Conservation (phyloP, 1,284 basidiomycete genomes). For the Leucoagaricus sp. region DNA sequence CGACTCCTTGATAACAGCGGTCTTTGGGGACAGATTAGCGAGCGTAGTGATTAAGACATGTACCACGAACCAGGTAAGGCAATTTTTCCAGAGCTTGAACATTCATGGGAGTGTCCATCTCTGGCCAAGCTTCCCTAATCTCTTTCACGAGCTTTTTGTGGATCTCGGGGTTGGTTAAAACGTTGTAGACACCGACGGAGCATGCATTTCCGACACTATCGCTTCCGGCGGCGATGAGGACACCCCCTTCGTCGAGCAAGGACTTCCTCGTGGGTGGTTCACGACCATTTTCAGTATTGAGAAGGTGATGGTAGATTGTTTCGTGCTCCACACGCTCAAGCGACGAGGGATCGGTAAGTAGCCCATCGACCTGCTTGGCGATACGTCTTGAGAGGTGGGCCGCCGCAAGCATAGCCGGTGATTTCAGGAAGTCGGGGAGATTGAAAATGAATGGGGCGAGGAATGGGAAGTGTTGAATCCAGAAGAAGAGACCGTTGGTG, state of each 20-base stretch:
- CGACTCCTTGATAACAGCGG: conserved; percentile 40
- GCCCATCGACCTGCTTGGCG: conserved; percentile 31
- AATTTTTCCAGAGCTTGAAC: conserved; percentile 34
- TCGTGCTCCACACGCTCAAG: conserved; percentile 27
- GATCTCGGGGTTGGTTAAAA: conserved; percentile 27
- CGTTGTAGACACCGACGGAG: conserved; percentile 34
- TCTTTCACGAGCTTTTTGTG: conserved; percentile 24
- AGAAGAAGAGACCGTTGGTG: conserved; percentile 30
- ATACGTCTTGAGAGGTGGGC: conserved; percentile 12
- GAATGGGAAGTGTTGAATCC: conserved; percentile 35
- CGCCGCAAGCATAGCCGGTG: neutral
- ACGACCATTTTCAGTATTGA: conserved; percentile 26
- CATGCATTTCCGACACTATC: conserved; percentile 41
- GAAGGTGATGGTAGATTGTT: conserved; percentile 35
- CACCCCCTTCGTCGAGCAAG: conserved; percentile 37
- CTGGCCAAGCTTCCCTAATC: conserved; percentile 34
- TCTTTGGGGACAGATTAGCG: conserved; percentile 15
- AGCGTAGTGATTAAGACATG: conserved; percentile 1
- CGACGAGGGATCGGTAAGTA: conserved; percentile 30
- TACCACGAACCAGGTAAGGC: conserved; percentile 34
- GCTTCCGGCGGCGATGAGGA: conserved; percentile 39
- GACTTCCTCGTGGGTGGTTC: conserved; percentile 32
- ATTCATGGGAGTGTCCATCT: conserved; percentile 24
- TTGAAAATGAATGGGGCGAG: conserved; percentile 17
- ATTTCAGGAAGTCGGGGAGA: neutral